Base-by-base conservation (phyloP, 2,329 filamentous ascomycete species). In the Fusarium sp. region DNA sequence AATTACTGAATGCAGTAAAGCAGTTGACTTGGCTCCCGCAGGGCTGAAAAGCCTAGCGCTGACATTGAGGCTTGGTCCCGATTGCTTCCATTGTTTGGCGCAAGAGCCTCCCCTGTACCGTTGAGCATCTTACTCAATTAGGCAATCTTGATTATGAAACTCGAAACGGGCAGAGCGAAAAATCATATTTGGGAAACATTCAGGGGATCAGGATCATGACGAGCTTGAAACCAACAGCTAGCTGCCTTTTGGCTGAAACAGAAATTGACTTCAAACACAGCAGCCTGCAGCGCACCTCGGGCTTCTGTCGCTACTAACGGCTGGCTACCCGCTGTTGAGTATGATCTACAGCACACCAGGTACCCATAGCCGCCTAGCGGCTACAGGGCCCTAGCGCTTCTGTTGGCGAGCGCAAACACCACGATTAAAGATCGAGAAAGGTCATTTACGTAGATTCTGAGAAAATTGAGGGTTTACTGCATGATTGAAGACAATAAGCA, bases 391-490 rank as follows among this genome's bases (percentile, higher is more conserved):
- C n/a, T 10, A 15, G 46, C n/a, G n/a, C 16, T 25, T 5, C n/a
- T 25, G 2, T 7, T 7, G 9, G 10, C 6, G 9, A 15, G 6
- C 9, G 5, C 3, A 35, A 35, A 19, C n/a, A 51, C 10, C 37
- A 18, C 29, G 25, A 35, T 35, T 19, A 11, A 48, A 19, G 2
- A 19, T 23, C 16, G 6, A 23, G n/a, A 23, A 23, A 19, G 1
- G n/a, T 4, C 2, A 23, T 25, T 10, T 6, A 3, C 3, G 6
- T 5, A 14, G 25, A 3, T 19, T 3, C 19, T 25, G 8, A 6
- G 46, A 16, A 25, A 19, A 4, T 3, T 19, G 12, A 19, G 12
- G 4, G n/a, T 1, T 9, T 1, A 8, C 25, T 33, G 0, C 0
- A 35, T 10, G 3, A 15, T 19, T 11, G 3, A 15, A 35, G 9